These are phyloP conservation scores for Coemansia sp. DNA, from an alignment of 192 early-diverging fungal species.

Conservation along the genomic window DNA sequence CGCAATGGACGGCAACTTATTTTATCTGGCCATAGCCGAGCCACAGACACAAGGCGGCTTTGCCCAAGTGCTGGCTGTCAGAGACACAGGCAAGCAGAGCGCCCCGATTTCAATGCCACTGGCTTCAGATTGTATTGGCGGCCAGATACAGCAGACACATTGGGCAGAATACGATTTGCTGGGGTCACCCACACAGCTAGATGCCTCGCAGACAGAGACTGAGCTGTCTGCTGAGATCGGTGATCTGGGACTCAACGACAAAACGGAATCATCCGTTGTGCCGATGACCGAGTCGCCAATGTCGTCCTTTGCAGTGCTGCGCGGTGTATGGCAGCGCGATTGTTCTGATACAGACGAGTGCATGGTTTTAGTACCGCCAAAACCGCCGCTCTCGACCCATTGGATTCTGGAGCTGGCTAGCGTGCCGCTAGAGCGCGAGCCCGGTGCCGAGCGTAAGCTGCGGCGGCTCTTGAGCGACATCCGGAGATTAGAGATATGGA, in stretches of 20 bases:
- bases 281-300: background rate
- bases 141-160: conserved; percentile 9
- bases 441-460: conserved; percentile 19
- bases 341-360: conserved; percentile 2
- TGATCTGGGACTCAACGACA: no score
- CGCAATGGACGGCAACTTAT: no score
- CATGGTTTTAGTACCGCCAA: conserved; percentile 12
- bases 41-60: conserved; percentile 16
- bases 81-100: background rate
- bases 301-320: conserved; percentile 26
- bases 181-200: conserved; percentile 21
- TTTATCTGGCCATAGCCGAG: no score
- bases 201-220: background rate
- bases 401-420: conserved; percentile 49
- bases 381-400: conserved; percentile 32
- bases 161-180: conserved; percentile 47
- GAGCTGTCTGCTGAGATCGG: no score
- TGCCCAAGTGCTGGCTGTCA: conserved; percentile 37
- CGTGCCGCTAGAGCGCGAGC: conserved; percentile 24
- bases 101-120: background rate
- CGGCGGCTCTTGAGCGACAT: conserved; percentile 27
- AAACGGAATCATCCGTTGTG: conserved; percentile 2
- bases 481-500: conserved; percentile 36
- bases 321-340: conserved; percentile 23
- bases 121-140: conserved; percentile 3